A percentile compares a stretch with the other conserved stretches of the same genome.
Evolutionary conservation across 169 alveolate species (phyloP).

Genomic region (Cryptosporidium canis): DNA sequence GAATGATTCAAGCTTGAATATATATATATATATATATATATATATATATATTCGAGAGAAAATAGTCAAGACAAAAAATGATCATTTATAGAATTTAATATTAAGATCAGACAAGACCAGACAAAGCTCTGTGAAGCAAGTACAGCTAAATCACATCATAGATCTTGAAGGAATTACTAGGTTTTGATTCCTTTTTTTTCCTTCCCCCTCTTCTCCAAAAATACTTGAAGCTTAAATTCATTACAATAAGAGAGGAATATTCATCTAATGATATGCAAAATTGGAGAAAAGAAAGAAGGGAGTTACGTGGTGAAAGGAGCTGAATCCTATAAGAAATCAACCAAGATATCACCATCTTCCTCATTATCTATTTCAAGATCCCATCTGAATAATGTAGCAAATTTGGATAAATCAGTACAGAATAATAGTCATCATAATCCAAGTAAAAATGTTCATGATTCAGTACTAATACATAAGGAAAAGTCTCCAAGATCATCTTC

Average conservation of each 20-base stretch:
- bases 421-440: not conserved
- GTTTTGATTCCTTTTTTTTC: not conserved
- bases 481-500: not conserved
- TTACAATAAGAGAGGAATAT: not conserved
- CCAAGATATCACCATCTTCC: not conserved
- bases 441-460: not conserved
- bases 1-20: too few relatives aligned
- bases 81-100: not conserved
- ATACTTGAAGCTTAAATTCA: not conserved
- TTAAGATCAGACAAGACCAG: too few relatives aligned
- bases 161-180: too few relatives aligned
- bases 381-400: not conserved
- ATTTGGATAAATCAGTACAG: not conserved
- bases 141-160: not conserved
- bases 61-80: too few relatives aligned
- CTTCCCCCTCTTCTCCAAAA: not conserved
- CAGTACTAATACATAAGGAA: not conserved
- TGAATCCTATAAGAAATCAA: constrained; percentile 1
- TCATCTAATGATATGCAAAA: constrained; percentile 57
- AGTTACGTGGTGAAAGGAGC: constrained; percentile 39
- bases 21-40: too few relatives aligned
- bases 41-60: too few relatives aligned
- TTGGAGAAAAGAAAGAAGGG: constrained; percentile 33
- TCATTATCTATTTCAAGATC: not conserved
- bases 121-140: too few relatives aligned